phyloP scores from a whole-genome alignment of 2,329 filamentous ascomycete species.

The Hypoxylon sp. region DNA sequence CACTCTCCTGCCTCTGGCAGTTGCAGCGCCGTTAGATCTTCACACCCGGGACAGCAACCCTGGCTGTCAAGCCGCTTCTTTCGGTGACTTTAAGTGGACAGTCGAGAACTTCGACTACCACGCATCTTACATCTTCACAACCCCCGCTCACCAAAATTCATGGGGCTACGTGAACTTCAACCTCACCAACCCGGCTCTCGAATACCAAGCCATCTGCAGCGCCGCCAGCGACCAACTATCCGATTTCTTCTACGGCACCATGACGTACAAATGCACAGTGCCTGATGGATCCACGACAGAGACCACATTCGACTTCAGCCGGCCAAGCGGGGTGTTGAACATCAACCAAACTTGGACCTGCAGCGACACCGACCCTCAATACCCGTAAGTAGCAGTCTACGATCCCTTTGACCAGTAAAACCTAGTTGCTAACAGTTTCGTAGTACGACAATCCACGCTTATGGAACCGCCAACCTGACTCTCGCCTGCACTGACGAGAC shows the following conservation, averaged over 20 bases:
- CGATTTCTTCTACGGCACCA: constrained; percentile 65
- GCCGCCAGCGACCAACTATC: constrained; percentile 57
- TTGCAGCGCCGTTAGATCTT: constrained; percentile 45
- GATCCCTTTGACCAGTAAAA: background rate
- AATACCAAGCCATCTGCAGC: constrained; percentile 55
- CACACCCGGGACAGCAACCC: constrained; percentile 43
- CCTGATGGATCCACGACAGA: constrained; percentile 50
- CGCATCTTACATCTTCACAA: constrained; percentile 62
- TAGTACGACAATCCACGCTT: constrained; percentile 52
- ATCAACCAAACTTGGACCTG: constrained; percentile 66
- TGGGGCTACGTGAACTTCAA: constrained; percentile 63
- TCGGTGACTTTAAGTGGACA: constrained; percentile 56
- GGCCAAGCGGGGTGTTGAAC: constrained; percentile 53
- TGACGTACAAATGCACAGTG: constrained; percentile 58
- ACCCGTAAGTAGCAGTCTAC: constrained; percentile 51
- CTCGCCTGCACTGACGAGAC: constrained; percentile 53
- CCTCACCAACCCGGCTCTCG: constrained; percentile 60
- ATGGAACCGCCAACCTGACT: constrained; percentile 52
- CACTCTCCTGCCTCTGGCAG: constrained; percentile 47
- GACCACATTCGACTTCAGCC: constrained; percentile 59
- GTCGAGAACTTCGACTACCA: constrained; percentile 62
- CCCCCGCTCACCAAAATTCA: constrained; percentile 64
- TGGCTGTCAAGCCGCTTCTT: constrained; percentile 53
- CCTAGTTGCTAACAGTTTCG: constrained; percentile 28
- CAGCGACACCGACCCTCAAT: constrained; percentile 54